A percentile compares a stretch with the other conserved stretches of the same genome.
phyloP scores from a whole-genome alignment of 2,329 filamentous ascomycete genomes.

The Aureobasidium sp. region DNA sequence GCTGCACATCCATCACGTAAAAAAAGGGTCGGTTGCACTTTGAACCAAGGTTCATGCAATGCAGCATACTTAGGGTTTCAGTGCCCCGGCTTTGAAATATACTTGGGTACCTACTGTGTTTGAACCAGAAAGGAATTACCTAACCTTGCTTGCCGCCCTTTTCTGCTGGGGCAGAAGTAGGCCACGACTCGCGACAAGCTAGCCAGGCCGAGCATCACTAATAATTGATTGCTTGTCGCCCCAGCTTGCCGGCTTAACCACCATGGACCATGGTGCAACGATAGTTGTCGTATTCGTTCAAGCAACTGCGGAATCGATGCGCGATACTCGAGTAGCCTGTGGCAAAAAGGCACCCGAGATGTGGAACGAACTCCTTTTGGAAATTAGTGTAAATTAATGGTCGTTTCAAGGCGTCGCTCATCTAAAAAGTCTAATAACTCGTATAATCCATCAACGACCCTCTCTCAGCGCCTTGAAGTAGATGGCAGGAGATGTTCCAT shows the following conservation, averaged over 20 bases:
- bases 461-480: constrained; percentile 22
- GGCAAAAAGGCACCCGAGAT: not conserved
- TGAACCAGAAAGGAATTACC: not conserved
- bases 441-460: not conserved
- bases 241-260: not conserved
- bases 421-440: not conserved
- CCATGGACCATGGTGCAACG: not conserved
- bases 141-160: not conserved
- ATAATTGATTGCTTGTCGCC: not conserved
- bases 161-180: constrained; percentile 2
- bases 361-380: not conserved
- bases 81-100: not conserved
- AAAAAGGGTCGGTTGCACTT: not conserved
- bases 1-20: not conserved
- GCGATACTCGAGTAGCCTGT: not conserved
- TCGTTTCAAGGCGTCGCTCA: not conserved
- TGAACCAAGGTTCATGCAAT: constrained; percentile 6
- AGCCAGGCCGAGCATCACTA: not conserved
- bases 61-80: not conserved
- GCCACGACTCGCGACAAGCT: not conserved
- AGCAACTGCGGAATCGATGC: not conserved
- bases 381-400: not conserved
- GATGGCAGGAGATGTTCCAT: constrained; percentile 22
- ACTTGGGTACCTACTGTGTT: not conserved
- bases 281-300: not conserved